phyloP scores from a whole-genome alignment of 1,284 basidiomycete species.

The Pseudozyma thailandica region DNA sequence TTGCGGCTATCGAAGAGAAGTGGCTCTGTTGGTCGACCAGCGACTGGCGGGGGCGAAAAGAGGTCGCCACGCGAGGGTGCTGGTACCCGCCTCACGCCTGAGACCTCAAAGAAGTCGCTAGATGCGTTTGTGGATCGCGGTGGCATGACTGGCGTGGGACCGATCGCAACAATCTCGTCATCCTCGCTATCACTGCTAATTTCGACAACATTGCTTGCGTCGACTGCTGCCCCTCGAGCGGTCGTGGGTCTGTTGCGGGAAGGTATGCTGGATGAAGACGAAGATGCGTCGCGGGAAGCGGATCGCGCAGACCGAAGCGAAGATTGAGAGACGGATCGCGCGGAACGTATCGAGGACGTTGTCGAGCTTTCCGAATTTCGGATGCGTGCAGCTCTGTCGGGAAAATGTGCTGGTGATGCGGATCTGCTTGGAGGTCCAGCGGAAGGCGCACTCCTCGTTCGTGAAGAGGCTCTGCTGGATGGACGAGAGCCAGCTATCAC shows the following conservation, averaged over 20 bases:
- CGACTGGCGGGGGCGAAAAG: constrained; percentile 23
- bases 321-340: neutral
- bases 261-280: constrained; percentile 7
- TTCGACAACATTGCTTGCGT: constrained; percentile 23
- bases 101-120: constrained; percentile 26
- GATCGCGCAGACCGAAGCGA: neutral
- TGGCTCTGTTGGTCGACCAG: constrained; percentile 15
- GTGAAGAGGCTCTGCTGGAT: constrained; percentile 25
- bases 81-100: constrained; percentile 15
- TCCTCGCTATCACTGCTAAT: constrained; percentile 45
- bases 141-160: neutral
- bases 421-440: constrained; percentile 23
- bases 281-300: constrained; percentile 2
- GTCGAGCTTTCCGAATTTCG: neutral
- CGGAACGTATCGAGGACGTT: neutral
- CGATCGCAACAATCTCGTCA: constrained; percentile 20
- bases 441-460: constrained; percentile 10
- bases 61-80: constrained; percentile 7
- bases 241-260: neutral
- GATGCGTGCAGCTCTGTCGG: neutral
- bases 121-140: neutral
- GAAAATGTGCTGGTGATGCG: constrained; percentile 10
- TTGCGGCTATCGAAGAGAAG: constrained; percentile 1
- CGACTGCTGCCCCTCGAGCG: neutral
- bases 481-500: constrained; percentile 26